Percentiles rank a stretch among this genome's conserved stretches.
phyloP scores from a whole-genome alignment of 495 filamentous ascomycete genomes.

The Poronia punctata region DNA sequence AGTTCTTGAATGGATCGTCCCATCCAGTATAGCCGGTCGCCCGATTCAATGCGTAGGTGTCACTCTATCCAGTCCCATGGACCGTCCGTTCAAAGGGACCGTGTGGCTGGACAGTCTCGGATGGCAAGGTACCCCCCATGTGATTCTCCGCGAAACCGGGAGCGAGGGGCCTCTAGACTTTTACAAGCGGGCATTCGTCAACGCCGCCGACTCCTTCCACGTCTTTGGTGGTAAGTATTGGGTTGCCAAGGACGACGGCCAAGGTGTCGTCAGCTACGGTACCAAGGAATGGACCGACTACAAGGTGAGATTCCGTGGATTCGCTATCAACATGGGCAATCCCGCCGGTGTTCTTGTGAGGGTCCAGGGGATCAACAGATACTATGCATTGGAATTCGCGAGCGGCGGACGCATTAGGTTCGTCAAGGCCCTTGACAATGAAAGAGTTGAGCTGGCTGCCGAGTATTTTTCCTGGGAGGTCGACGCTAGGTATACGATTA shows the following conservation, averaged over 20 bases:
- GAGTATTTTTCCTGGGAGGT: slow-evolving; percentile 14
- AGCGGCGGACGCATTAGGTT: slow-evolving; percentile 9
- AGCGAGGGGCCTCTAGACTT: slow-evolving; percentile 7
- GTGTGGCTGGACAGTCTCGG: slow-evolving; percentile 20
- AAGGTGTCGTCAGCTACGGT: slow-evolving; percentile 22
- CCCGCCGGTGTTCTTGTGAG: slow-evolving; percentile 18
- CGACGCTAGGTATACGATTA: slow-evolving; percentile 17
- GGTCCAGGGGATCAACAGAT: slow-evolving; percentile 22
- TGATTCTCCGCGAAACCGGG: slow-evolving; percentile 5
- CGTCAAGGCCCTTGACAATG: slow-evolving; percentile 15
- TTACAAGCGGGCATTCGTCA: slow-evolving; percentile 23
- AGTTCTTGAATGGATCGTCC: slow-evolving; percentile 16
- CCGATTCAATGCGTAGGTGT: slow-evolving; percentile 23
- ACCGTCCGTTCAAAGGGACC: slow-evolving; percentile 6
- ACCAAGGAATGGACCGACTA: slow-evolving; percentile 28
- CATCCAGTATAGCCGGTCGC: slow-evolving; percentile 12
- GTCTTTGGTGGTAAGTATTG: slow-evolving; percentile 8
- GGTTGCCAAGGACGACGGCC: slow-evolving; percentile 19
- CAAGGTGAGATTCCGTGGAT: slow-evolving; percentile 5
- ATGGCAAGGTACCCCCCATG: slow-evolving; percentile 16
- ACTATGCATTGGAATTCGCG: slow-evolving; percentile 18
- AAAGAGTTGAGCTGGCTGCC: slow-evolving; percentile 9
- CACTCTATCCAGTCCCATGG: not conserved
- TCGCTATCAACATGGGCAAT: slow-evolving; percentile 15
- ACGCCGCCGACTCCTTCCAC: slow-evolving; percentile 16